Percentiles rank a stretch among this genome's conserved stretches.
These are phyloP conservation scores for Polytrichum formosum DNA, from an alignment of 225 moss, liverwort and hornwort genomes.

Conservation along the genomic window DNA sequence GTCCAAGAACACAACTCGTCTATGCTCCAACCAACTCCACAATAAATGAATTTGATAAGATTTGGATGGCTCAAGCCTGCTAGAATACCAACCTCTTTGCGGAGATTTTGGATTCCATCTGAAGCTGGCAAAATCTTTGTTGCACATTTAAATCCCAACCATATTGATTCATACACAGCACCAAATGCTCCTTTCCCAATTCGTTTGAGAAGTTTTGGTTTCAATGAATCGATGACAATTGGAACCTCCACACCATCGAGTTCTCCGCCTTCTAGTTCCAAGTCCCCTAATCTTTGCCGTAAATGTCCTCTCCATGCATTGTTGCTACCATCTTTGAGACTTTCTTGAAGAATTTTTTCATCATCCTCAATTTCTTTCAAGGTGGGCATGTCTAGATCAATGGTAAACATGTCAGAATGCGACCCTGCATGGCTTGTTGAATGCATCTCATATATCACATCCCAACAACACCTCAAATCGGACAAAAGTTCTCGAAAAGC, in stretches of 20 bases:
- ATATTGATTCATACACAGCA: neutral
- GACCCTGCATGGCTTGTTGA: neutral
- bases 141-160: conserved; percentile 16
- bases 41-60: conserved; percentile 19
- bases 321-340: neutral
- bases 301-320: neutral
- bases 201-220: neutral
- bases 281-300: neutral
- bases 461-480: neutral
- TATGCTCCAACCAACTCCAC: neutral
- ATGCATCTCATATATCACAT: neutral
- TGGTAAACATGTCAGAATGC: neutral
- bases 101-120: neutral
- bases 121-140: conserved; percentile 12
- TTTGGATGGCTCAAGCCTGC: conserved; percentile 10
- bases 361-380: neutral
- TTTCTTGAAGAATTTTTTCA: neutral
- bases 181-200: neutral
- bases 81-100: conserved; percentile 16
- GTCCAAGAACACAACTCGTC: neutral
- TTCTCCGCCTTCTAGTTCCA: neutral
- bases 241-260: neutral
- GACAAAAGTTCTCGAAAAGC: neutral
- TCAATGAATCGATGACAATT: neutral
- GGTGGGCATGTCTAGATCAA: neutral